phyloP scores from a whole-genome alignment of 768 basidiomycete species.

The Lactifluus echinatus region DNA sequence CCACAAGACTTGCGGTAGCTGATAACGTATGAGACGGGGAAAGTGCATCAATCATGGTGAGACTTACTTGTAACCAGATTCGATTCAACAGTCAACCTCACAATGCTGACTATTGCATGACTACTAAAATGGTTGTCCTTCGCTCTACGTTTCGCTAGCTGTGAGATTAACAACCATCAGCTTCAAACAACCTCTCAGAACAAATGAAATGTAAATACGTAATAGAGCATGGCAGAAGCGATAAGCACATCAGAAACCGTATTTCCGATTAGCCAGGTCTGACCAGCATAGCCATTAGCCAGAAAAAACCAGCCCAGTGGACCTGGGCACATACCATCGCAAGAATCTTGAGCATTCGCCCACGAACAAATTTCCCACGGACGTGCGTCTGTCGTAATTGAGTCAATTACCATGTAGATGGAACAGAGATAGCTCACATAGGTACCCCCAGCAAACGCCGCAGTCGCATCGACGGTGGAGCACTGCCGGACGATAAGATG shows the following conservation, averaged over 20 bases:
- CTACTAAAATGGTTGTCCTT: not conserved
- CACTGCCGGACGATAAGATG: not conserved
- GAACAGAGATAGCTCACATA: not conserved
- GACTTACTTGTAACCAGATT: slow-evolving; percentile 18
- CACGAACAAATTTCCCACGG: not conserved
- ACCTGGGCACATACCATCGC: not conserved
- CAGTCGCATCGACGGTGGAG: not conserved
- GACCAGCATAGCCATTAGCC: not conserved
- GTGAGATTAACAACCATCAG: not conserved
- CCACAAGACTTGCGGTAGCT: not conserved
- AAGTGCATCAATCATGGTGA: too few species aligned
- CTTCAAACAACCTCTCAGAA: too few species aligned
- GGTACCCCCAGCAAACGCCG: not conserved
- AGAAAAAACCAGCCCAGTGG: not conserved
- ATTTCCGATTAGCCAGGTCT: slow-evolving; percentile 11
- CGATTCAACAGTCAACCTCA: slow-evolving; percentile 24
- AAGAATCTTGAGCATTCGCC: not conserved
- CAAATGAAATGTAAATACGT: not conserved
- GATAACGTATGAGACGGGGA: not conserved
- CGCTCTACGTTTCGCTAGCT: not conserved
- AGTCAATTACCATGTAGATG: not conserved
- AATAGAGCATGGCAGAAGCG: slow-evolving; percentile 1
- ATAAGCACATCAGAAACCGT: slow-evolving; percentile 5
- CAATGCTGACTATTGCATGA: slow-evolving; percentile 18
- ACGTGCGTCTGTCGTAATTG: not conserved